phyloP scores from a whole-genome alignment of 306 rosid genomes.

The Geum urbanum region DNA sequence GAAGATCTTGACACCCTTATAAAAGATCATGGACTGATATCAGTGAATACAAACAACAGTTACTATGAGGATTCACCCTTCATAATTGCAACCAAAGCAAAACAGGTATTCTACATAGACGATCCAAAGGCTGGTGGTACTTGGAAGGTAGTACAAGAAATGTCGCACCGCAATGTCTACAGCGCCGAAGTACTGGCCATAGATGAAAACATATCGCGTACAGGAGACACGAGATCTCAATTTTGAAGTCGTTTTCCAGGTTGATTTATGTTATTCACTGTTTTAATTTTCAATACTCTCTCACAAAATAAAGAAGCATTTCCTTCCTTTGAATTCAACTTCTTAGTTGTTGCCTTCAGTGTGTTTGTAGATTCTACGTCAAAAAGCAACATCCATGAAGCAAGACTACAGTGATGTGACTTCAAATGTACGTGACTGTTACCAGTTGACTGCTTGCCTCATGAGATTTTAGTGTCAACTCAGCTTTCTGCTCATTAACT shows the following conservation, averaged over 20 bases:
- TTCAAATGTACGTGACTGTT: conserved; percentile 62
- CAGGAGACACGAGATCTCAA: conserved; percentile 98
- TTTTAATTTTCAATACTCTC: conserved; percentile 8
- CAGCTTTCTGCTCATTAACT: conserved; percentile 7
- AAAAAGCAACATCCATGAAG: conserved; percentile 97
- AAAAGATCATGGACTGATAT: too few species aligned
- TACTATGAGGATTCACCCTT: too few species aligned
- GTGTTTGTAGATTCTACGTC: conserved; percentile 94
- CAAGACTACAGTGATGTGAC: conserved; percentile 95
- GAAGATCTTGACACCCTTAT: too few species aligned
- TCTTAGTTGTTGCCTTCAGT: conserved; percentile 72
- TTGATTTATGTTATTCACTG: conserved; percentile 44
- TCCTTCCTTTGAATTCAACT: conserved; percentile 39
- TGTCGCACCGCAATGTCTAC: too few species aligned
- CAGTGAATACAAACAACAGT: too few species aligned
- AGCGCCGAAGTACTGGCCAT: too few species aligned
- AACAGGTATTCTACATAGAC: too few species aligned
- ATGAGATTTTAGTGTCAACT: conserved; percentile 12
- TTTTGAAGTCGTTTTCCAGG: conserved; percentile 99
- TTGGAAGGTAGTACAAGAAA: too few species aligned
- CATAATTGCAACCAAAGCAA: too few species aligned
- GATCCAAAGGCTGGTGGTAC: too few species aligned
- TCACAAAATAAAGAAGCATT: background rate
- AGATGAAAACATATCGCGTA: too few species aligned
- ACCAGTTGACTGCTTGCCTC: conserved; percentile 19